Percentiles rank a stretch among this genome's conserved stretches.
Conservation (phyloP, 1,284 basidiomycete species). For the Bjerkandera adusta region DNA sequence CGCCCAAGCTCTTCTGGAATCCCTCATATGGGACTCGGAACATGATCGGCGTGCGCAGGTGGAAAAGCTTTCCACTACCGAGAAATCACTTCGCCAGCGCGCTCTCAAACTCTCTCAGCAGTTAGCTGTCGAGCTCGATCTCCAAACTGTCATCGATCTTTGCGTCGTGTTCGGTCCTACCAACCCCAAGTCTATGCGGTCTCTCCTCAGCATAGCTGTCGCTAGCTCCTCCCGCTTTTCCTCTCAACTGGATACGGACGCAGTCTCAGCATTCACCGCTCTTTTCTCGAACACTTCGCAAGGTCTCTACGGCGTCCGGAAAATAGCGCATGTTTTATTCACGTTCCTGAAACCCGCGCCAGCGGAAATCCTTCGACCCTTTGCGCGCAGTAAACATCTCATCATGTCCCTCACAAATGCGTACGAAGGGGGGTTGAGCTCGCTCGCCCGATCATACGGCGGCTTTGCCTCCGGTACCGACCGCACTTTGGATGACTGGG, state of each 20-base stretch:
- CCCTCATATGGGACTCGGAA: constrained; percentile 51
- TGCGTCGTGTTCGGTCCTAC: constrained; percentile 51
- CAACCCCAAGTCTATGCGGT: constrained; percentile 41
- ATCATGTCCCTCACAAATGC: constrained; percentile 53
- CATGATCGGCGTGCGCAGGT: constrained; percentile 15
- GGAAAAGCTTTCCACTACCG: constrained; percentile 30
- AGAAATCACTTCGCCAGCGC: constrained; percentile 47
- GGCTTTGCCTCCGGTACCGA: constrained; percentile 34
- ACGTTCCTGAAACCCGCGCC: constrained; percentile 54
- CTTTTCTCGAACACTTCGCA: constrained; percentile 42
- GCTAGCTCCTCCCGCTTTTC: constrained; percentile 19
- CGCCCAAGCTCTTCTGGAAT: constrained; percentile 48
- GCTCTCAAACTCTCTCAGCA: constrained; percentile 56
- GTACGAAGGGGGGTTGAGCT: constrained; percentile 54
- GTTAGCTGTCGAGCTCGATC: constrained; percentile 43
- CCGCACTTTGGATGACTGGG: constrained; percentile 58
- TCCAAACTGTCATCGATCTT: constrained; percentile 59
- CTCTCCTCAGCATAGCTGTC: constrained; percentile 42
- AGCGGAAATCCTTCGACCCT: constrained; percentile 43
- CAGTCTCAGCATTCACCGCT: constrained; percentile 53
- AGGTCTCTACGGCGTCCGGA: constrained; percentile 64
- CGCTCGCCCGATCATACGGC: constrained; percentile 59
- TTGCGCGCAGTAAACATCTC: constrained; percentile 50
- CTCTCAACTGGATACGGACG: constrained; percentile 38
- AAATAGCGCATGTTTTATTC: constrained; percentile 55